These are phyloP conservation scores for Millerozyma acaciae DNA, from an alignment of 805 yeast species.

Conservation along the genomic window DNA sequence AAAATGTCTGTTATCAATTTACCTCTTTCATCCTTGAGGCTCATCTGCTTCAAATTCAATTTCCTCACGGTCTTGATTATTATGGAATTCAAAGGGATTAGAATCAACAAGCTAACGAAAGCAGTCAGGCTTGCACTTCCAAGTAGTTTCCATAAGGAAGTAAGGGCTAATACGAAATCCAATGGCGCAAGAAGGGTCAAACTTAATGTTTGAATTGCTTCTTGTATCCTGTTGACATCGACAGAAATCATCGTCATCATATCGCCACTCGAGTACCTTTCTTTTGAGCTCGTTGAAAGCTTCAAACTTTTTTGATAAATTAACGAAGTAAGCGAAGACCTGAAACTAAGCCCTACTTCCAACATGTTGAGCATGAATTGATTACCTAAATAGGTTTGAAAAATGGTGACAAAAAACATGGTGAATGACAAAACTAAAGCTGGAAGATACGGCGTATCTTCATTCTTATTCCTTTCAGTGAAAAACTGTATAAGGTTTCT, in stretches of 20 bases:
- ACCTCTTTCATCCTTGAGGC: slow-evolving; percentile 57
- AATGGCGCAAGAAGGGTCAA: slow-evolving; percentile 57
- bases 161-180: slow-evolving; percentile 48
- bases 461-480: slow-evolving; percentile 33
- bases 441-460: slow-evolving; percentile 41
- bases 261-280: slow-evolving; percentile 66
- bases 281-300: slow-evolving; percentile 64
- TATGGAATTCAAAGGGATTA: slow-evolving; percentile 56
- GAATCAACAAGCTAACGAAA: slow-evolving; percentile 40
- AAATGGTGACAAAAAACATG: slow-evolving; percentile 59
- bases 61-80: slow-evolving; percentile 40
- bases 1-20: slow-evolving; percentile 57
- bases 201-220: slow-evolving; percentile 51
- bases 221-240: slow-evolving; percentile 65
- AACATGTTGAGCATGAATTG: slow-evolving; percentile 59
- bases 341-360: slow-evolving; percentile 57
- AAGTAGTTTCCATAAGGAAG: slow-evolving; percentile 51
- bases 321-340: slow-evolving; percentile 59
- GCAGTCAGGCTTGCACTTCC: slow-evolving; percentile 63
- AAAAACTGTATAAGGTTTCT: slow-evolving; percentile 61
- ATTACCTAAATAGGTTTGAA: slow-evolving; percentile 61
- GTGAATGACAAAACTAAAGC: slow-evolving; percentile 62
- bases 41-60: slow-evolving; percentile 54
- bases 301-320: slow-evolving; percentile 67
- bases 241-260: slow-evolving; percentile 76